Base-by-base conservation (phyloP, 1,284 basidiomycete genomes). In the Ustilago hordei region DNA sequence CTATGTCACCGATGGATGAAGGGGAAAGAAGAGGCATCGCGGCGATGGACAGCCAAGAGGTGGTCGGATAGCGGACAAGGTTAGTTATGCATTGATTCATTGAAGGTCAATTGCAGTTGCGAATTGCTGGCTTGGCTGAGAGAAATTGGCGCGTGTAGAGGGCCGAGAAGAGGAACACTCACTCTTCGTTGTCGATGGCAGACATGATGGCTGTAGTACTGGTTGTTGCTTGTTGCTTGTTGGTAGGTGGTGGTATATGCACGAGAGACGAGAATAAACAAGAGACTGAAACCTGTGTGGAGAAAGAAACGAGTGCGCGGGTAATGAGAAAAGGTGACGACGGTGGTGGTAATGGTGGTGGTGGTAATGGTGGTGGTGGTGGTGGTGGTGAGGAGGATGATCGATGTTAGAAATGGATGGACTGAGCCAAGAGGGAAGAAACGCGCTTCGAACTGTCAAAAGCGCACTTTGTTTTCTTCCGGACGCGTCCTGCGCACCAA, bases 141-240 rank as follows among this genome's bases (percentile, higher is more conserved):
- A 28, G 3, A 0, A 28, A 7, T 17, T 17, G 23, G 34, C 23
- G 45, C 7, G 48, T 32, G 23, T 31, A 8, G 28, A 32, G 13
- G 28, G 28, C 48, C 48, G 19, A 55, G 54, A 50, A 63, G 66
- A 55, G 52, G 43, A 45, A 45, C 43, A 81, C 84, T 75, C 74
- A 85, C 84, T 86, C 84, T 74, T 86, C 84, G 84, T 84, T 84
- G 66, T 86, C 84, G 82, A 86, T 86, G 73, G 70, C 80, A 55
- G 66, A 72, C 64, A 75, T 80, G 62, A 8, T 76, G 48, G 28
- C 23, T 23, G 15, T 47, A 45, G 2, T 41, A 15, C 23, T 52
- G 34, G n/a, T 34, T 50, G 56, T 28, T 55, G 38, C 12, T 47
- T 3, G 23, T 2, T 28, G 23, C 12, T 47, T 3, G 23, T 2